Base-by-base conservation (phyloP, 1,284 basidiomycete species). In the Boletus albobrunnescens region DNA sequence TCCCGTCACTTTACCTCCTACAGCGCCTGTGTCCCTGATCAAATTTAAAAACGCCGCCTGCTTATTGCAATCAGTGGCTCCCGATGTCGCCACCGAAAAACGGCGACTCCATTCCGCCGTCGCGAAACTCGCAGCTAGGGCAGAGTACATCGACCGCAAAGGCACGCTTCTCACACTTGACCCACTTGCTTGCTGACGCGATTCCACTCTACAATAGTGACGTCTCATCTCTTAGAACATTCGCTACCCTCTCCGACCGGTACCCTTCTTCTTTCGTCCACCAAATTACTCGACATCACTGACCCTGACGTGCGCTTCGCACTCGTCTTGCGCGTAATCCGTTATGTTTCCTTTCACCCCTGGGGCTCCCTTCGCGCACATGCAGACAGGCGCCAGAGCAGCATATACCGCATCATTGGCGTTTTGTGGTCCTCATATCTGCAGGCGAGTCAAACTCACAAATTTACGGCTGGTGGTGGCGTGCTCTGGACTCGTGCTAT, bases 351-450 rank as follows among this genome's bases (percentile, higher is more conserved):
- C 2, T 80, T 79, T 37, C 71, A 76, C 28, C 82, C 85, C 3
- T 91, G 88, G 88, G 87, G 87, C 4, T 79, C 80, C 36, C 54
- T 74, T 17, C 71, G 69, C 14, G 77, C 86, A 5, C 81, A 87
- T 57, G 77, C 72, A 3, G 67, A 74, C 46, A 75, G 84, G 28
- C 73, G 77, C 7, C 60, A 57, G 37, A 51, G 49, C 6, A 74
- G 72, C 41, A 59, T 84, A 19, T 52, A 68, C 3, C 71, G 70
- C 31, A 78, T 87, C 49, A 59, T 74, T 24, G 46, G 62, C 9
- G 64, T 67, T 5, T 47, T 87, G 9, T 83, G 76, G 75, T 35
- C 56, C 0, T 56, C 56, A 13, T 44, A 68, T 27, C 62, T 65
- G 12, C 52, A 44, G 6, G 4, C 51, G 0, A 16, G 45, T 19